Evolutionary conservation across 1,139 yeast species (phyloP).

Genomic region (Debaryomyces subglobosus): DNA sequence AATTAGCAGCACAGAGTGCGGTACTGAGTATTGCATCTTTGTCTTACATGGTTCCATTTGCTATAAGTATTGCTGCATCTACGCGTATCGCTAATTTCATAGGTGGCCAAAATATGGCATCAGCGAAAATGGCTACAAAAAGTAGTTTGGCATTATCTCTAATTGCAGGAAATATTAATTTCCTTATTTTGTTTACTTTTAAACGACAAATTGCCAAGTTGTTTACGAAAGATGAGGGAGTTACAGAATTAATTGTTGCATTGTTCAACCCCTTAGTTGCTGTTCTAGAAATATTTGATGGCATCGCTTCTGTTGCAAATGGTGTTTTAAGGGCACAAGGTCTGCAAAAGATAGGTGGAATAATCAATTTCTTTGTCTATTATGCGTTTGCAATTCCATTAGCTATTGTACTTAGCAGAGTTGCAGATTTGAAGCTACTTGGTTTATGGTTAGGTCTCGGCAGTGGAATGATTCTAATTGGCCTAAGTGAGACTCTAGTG

Average conservation of each 20-base stretch:
- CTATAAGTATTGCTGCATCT: constrained; percentile 83
- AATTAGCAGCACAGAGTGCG: constrained; percentile 88
- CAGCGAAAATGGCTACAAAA: constrained; percentile 66
- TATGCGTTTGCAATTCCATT: constrained; percentile 66
- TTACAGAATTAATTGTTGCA: constrained; percentile 47
- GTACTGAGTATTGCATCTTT: constrained; percentile 80
- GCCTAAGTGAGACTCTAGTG: constrained; percentile 54
- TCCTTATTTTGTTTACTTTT: constrained; percentile 53
- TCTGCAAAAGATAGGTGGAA: constrained; percentile 80
- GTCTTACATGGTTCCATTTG: constrained; percentile 85
- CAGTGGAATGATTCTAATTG: constrained; percentile 71
- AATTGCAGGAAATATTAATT: constrained; percentile 59
- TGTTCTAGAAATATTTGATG: constrained; percentile 74
- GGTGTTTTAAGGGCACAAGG: constrained; percentile 90
- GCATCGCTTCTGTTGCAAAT: constrained; percentile 80
- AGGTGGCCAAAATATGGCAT: constrained; percentile 69
- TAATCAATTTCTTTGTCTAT: constrained; percentile 74
- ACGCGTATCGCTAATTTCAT: constrained; percentile 87
- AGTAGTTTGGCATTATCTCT: constrained; percentile 66
- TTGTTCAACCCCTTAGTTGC: constrained; percentile 73
- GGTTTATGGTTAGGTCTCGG: constrained; percentile 95
- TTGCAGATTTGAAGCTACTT: constrained; percentile 50
- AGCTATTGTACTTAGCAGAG: constrained; percentile 65
- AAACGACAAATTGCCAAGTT: constrained; percentile 61
- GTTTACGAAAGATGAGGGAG: constrained; percentile 73